phyloP scores from a whole-genome alignment of 352 stramenopile genomes.

The Phytopythium boreale region DNA sequence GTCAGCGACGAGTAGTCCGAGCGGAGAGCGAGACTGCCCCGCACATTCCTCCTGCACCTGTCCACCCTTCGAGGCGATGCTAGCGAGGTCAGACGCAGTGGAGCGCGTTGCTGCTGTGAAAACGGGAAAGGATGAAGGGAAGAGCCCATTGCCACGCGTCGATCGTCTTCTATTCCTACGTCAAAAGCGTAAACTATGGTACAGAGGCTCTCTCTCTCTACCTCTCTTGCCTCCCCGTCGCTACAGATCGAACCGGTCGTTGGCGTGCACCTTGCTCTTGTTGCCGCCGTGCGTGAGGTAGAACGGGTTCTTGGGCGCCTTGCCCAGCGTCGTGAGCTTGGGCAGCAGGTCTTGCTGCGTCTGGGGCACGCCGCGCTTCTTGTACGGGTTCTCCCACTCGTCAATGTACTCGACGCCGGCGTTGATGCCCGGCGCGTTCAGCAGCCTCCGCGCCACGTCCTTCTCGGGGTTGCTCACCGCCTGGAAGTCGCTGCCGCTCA shows the following conservation, averaged over 20 bases:
- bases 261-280: constrained; percentile 64
- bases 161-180: background rate
- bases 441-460: constrained; percentile 26
- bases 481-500: constrained; percentile 43
- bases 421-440: constrained; percentile 49
- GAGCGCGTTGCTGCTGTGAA: background rate
- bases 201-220: background rate
- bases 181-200: constrained; percentile 5
- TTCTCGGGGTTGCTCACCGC: constrained; percentile 44
- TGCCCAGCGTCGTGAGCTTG: constrained; percentile 38
- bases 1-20: constrained; percentile 61
- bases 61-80: background rate
- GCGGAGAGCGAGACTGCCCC: background rate
- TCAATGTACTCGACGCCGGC: constrained; percentile 54
- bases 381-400: constrained; percentile 68
- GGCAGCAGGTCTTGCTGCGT: constrained; percentile 48
- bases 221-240: background rate
- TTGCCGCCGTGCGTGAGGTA: constrained; percentile 58
- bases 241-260: constrained; percentile 64
- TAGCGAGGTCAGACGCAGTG: background rate
- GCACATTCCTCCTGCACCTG: too few relatives aligned
- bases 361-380: constrained; percentile 51
- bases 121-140: background rate
- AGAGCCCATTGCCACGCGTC: background rate
- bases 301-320: constrained; percentile 42